Conservation (phyloP, 768 basidiomycete species). For the Rhizopogon rudus region DNA sequence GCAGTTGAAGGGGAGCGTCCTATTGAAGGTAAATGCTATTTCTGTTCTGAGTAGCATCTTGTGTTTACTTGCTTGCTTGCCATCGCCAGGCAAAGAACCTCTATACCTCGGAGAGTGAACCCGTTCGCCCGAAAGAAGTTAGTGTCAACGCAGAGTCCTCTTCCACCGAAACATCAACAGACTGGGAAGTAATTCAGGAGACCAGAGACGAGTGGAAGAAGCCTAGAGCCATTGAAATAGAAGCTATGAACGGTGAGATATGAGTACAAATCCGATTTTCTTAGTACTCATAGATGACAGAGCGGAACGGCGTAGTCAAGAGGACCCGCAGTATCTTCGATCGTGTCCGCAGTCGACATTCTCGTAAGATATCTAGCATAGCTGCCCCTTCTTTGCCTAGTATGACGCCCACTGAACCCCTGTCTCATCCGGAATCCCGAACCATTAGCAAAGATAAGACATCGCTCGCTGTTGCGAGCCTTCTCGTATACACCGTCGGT, state of each 20-base stretch:
- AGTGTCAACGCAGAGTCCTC: conserved; percentile 38
- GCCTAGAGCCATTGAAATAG: conserved; percentile 22
- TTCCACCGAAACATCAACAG: conserved; percentile 34
- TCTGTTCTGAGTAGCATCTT: neutral
- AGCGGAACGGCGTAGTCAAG: conserved; percentile 35
- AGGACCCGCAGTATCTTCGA: conserved; percentile 37
- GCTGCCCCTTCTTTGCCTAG: conserved; percentile 4
- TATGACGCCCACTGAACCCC: conserved; percentile 14
- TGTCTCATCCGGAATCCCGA: conserved; percentile 9
- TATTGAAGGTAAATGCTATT: conserved; percentile 63
- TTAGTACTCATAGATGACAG: conserved; percentile 12
- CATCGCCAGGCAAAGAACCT: conserved; percentile 67
- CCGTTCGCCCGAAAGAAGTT: conserved; percentile 26
- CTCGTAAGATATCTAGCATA: conserved; percentile 14
- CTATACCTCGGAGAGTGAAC: conserved; percentile 41
- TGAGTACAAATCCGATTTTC: neutral
- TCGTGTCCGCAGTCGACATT: conserved; percentile 32
- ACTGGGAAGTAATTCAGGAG: conserved; percentile 23
- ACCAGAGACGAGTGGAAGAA: conserved; percentile 23
- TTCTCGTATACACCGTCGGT: conserved; percentile 92
- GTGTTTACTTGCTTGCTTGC: neutral
- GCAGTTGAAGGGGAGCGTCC: conserved; percentile 67
- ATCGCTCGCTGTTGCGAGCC: conserved; percentile 64
- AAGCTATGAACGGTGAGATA: conserved; percentile 31
- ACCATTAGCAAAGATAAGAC: conserved; percentile 50